Base-by-base conservation (phyloP, 2,329 filamentous ascomycete genomes). In the Aureobasidium leucospermi region DNA sequence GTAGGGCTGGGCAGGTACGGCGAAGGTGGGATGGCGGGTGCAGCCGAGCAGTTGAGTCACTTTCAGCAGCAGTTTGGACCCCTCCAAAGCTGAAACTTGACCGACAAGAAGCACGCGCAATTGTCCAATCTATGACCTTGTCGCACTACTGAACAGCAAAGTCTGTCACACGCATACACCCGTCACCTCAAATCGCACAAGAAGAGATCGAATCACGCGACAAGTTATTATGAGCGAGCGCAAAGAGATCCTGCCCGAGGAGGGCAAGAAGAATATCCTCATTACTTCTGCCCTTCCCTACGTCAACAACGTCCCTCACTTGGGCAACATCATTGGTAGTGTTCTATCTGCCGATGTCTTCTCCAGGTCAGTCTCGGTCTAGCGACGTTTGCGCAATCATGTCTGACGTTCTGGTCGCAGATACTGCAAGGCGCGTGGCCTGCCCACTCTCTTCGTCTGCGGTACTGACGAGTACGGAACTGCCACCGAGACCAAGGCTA, bases 401-500 rank as follows among this genome's bases (percentile, higher is more conserved):
- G 42, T n/a, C 47, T 63, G 59, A 49, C 64, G 65, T n/a, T 51
- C 16, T 23, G 38, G 28, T 11, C 66, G 53, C 43, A 85, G 85
- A 65, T 96, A 88, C 76, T 89, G 87, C 76, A 90, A 90, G 74
- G 86, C 88, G 45, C 84, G 90, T 68, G 88, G 87, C 59, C 82
- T 87, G 69, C 88, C 85, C 65, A 95, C 90, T 1, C 81, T 96
- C 53, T 96, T 85, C 73, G 81, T 96, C 66, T 96, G 92, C 74
- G 91, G 91, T 60, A 89, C 86, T 55, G 93, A 96, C 77, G 90
- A 97, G 76, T 97, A 96, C 74, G 93, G 93, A 60, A 97, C 93
- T 11, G 92, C 93, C 23, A 96, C 92, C 34, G 93, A 96, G 76
- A 96, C 93, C 29, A 96, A 96, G 78, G 93, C 93, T 4, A 84